Base-by-base conservation (phyloP, 352 stramenopile species). In the Albugo candida region DNA sequence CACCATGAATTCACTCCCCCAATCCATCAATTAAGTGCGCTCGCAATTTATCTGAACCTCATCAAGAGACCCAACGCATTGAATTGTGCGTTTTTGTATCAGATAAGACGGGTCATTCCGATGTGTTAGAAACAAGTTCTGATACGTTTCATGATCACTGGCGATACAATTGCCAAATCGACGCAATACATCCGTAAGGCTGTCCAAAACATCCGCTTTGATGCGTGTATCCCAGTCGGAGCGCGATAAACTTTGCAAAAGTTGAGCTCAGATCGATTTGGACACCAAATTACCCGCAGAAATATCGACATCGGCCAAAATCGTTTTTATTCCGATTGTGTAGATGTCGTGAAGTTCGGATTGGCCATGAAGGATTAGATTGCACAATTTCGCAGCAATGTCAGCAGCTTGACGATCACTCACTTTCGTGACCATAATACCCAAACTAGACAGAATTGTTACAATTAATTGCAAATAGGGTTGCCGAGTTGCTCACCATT, bases 271-370 rank as follows among this genome's bases (percentile, higher is more conserved):
- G 11, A 92, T 52, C 13, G 60, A 61, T 5, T 68, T 75, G 4
- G 80, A 79, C 19, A 98, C 80, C 5, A 68, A 60, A 21, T 86
- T 70, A 13, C 92, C 94, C 39, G 93, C 97, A 12, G 61, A 57
- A 13, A 81, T 62, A n/a, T 93, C 95, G 35, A 98, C 89, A 24
- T 96, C 86, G 1, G 80, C 68, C 14, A 97, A 74, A 60, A 97
- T 85, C 10, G 93, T 99, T 66, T 98, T 97, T 10, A 99, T 68
- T 16, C 95, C 94, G 64, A 99, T 99, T 10, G 92, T 87, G 62
- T 99, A 99, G 24, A 99, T 97, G 67, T 99, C 95, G 31, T 94
- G 75, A 14, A 99, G 71, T 63, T 98, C 95, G 14, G 72, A 66
- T 61, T 98, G 98, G 34, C 82, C 82, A 52, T 96, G 89, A 37